Evolutionary conservation across 2,329 filamentous ascomycete genomes (phyloP).

Genomic region (Pestalotiopsis sp.): DNA sequence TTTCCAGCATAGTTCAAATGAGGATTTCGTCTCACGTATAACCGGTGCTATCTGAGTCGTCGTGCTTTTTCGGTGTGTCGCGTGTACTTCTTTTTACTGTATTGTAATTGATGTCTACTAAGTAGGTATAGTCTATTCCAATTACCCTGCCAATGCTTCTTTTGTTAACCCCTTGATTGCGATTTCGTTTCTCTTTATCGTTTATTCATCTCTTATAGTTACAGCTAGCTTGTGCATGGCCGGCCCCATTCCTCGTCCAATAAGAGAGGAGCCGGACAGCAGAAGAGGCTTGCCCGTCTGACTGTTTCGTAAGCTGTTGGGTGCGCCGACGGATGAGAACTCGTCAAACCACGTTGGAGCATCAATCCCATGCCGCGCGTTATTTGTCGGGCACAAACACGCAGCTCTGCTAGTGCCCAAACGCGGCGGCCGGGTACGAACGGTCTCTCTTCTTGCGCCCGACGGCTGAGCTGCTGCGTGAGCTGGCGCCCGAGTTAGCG

Average conservation of each 20-base stretch:
- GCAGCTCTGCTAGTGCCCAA: conserved; percentile 42
- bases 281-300: background rate
- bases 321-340: background rate
- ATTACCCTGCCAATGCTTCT: background rate
- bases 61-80: background rate
- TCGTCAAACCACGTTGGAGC: background rate
- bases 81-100: too few relatives aligned
- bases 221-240: background rate
- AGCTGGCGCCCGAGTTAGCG: conserved; percentile 46
- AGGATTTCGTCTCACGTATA: too few relatives aligned
- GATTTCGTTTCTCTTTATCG: background rate
- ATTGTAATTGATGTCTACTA: background rate
- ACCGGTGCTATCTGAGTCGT: background rate
- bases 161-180: background rate
- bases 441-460: conserved; percentile 60
- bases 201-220: background rate
- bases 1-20: too few relatives aligned
- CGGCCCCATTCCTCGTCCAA: background rate
- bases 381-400: conserved; percentile 1
- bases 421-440: conserved; percentile 64
- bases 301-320: background rate
- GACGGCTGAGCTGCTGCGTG: conserved; percentile 54
- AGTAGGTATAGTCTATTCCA: background rate
- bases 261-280: background rate
- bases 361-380: background rate